These are phyloP conservation scores for Lentinula guzmanii DNA, from an alignment of 768 basidiomycete genomes.

Conservation along the genomic window DNA sequence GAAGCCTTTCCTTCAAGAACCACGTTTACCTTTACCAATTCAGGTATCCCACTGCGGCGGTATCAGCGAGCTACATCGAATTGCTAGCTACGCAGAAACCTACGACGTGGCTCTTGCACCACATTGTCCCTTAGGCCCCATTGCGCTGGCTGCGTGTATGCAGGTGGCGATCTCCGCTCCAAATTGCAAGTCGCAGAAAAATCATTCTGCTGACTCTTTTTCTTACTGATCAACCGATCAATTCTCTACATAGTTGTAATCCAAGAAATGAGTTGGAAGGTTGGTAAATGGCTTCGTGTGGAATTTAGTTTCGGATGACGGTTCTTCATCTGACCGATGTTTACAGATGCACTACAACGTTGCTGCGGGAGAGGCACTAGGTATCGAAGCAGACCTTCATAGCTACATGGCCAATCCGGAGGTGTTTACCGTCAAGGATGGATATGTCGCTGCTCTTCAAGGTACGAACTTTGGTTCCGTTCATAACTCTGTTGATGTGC, in stretches of 20 bases:
- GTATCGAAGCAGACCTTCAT: constrained; percentile 42
- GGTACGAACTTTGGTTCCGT: constrained; percentile 19
- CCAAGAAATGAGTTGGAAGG: constrained; percentile 65
- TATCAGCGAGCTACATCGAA: constrained; percentile 51
- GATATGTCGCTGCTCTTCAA: constrained; percentile 39
- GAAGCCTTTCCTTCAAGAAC: neutral
- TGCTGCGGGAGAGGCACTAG: constrained; percentile 14
- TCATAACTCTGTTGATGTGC: neutral
- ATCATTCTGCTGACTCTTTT: neutral
- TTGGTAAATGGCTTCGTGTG: constrained; percentile 12
- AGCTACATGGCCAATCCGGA: constrained; percentile 50
- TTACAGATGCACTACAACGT: constrained; percentile 60
- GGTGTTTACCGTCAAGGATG: constrained; percentile 48
- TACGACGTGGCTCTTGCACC: constrained; percentile 72
- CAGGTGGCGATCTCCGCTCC: constrained; percentile 54
- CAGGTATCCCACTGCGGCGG: constrained; percentile 57
- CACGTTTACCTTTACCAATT: neutral
- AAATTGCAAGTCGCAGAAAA: constrained; percentile 39
- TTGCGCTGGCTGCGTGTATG: constrained; percentile 66
- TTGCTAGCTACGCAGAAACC: constrained; percentile 54
- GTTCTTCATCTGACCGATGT: neutral
- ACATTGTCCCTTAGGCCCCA: constrained; percentile 67
- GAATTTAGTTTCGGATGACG: neutral
- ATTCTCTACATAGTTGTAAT: constrained; percentile 42
- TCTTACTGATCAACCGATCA: neutral